Conservation (phyloP, 495 filamentous ascomycete genomes). For the Jackrogersella minutella region DNA sequence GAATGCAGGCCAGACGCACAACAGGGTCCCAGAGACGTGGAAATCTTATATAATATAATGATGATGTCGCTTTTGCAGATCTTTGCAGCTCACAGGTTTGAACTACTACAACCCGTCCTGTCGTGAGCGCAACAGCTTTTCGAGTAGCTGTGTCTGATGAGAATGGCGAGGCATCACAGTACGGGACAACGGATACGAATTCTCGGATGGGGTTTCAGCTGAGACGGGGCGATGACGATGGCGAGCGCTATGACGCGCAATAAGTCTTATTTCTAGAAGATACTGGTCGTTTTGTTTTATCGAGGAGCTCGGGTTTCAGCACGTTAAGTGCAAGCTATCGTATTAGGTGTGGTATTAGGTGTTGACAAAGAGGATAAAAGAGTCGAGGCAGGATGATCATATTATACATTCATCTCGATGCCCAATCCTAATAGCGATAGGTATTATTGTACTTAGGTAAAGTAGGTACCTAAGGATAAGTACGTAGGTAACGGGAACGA, state of each 20-base stretch:
- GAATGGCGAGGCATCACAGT: constrained; percentile 43
- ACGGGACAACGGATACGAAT: constrained; percentile 17
- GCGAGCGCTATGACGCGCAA: constrained; percentile 13
- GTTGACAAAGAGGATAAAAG: constrained; percentile 12
- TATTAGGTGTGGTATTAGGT: constrained; percentile 2
- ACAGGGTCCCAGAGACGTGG: constrained; percentile 44
- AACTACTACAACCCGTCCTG: constrained; percentile 22
- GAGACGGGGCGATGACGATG: constrained; percentile 7
- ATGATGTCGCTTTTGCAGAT: constrained; percentile 36
- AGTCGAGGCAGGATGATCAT: constrained; percentile 11
- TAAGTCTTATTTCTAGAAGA: constrained; percentile 3
- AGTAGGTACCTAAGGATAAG: neutral
- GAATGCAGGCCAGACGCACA: constrained; percentile 41
- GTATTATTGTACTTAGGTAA: neutral
- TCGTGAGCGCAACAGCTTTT: constrained; percentile 39
- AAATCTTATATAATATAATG: constrained; percentile 37
- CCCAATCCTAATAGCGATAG: constrained; percentile 5
- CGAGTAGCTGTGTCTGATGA: constrained; percentile 40
- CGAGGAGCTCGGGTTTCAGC: neutral
- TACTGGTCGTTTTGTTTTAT: neutral
- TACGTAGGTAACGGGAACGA: constrained; percentile 17
- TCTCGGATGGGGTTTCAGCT: neutral
- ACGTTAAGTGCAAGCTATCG: neutral
- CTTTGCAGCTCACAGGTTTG: constrained; percentile 21
- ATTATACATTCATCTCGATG: constrained; percentile 26